Conservation (phyloP, 768 basidiomycete genomes). For the Leucocoprinus leucothites region DNA sequence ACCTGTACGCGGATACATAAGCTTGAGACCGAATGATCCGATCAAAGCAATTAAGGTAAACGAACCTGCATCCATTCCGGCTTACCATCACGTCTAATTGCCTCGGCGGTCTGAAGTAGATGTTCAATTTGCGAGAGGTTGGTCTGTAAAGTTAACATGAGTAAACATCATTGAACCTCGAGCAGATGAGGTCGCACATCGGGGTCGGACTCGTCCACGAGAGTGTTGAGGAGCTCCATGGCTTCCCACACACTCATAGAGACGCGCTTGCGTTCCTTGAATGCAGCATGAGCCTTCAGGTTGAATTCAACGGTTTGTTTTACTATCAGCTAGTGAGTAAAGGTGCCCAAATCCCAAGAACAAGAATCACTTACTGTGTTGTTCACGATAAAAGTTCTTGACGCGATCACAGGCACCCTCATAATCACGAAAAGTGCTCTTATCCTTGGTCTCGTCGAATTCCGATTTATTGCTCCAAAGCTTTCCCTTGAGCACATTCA, state of each 20-base stretch:
- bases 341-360: not conserved
- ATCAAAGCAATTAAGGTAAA: not conserved
- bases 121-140: conserved; percentile 85
- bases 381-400: conserved; percentile 74
- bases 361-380: conserved; percentile 50
- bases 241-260: conserved; percentile 88
- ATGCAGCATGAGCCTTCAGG: conserved; percentile 70
- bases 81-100: conserved; percentile 80
- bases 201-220: conserved; percentile 90
- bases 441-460: conserved; percentile 65
- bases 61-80: conserved; percentile 87
- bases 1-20: conserved; percentile 43
- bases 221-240: conserved; percentile 82
- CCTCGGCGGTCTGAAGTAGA: conserved; percentile 88
- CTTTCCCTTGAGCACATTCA: conserved; percentile 66
- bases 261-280: conserved; percentile 61
- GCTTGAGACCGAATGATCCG: no score
- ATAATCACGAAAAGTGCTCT: conserved; percentile 67
- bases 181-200: conserved; percentile 48
- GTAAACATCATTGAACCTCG: conserved; percentile 15
- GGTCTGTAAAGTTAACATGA: conserved; percentile 47
- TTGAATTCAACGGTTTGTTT: conserved; percentile 90
- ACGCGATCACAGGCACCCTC: conserved; percentile 75
- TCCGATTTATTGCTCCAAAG: conserved; percentile 55
- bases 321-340: no score